Evolutionary conservation across 306 rosid genomes (phyloP), one percentile per base, ranked within the genome.

Genomic region (Vicia villosa): DNA sequence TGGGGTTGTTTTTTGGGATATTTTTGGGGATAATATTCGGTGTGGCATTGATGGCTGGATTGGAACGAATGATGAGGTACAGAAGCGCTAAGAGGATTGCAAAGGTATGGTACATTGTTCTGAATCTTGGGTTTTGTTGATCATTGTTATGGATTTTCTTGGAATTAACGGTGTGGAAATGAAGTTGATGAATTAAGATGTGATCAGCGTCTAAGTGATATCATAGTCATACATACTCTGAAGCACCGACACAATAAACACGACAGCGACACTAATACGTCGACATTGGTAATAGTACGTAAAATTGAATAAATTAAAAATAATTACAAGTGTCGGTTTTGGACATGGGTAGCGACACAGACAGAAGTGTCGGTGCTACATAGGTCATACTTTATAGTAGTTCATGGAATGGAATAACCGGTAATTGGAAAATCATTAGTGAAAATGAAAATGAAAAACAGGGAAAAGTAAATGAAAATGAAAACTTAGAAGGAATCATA

Each of bases 1-100:
- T 93, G 98, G 97, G 97, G 72, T 66, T 90, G 90, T 75, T 90
- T 86, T 86, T 90, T 79, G 98, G 98, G 80, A 74, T 90, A 78
- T 77, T 93, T 80, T 42, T 93, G 78, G 98, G 98, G 66, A 82
- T 90, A 74, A 6, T 73, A 37, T 77, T 90, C 30, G 98, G 98
- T 74, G 70, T 90, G 54, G 87, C 86, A 36, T 83, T 90, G 83
- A 93, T 93, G 97, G 91, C 84, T 52, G 96, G 86, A 16, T 93
- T 96, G 94, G 77, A 71, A 50, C 80, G 83, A 50, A 88, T 93
- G 98, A 93, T 85, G 90, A 50, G 70, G 69, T 77, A 81, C 34
- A 92, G 98, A 66, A 86, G 96, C 77, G 83, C 86, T 78, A 90
- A 90, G 78, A 80, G 98, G 64, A 77, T 88, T 76, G 90, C 97